Conservation (phyloP, 2,329 filamentous ascomycete species). For the Mariannaea sp. region DNA sequence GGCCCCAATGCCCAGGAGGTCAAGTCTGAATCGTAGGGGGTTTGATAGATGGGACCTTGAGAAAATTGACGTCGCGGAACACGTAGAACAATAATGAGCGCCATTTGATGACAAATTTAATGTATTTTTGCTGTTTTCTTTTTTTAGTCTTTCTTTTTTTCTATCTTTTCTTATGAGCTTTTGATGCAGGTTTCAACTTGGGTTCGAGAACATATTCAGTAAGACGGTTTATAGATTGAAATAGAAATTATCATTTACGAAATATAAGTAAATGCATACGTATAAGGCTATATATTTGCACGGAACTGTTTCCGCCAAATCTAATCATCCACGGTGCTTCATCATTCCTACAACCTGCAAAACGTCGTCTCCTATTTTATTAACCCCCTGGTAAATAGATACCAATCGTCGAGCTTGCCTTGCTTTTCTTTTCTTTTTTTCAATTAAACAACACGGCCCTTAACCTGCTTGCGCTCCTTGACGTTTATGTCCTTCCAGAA, state of each 20-base stretch:
- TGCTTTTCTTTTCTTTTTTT: no score
- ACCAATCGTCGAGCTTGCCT: no score
- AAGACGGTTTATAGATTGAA: slow-evolving; percentile 6
- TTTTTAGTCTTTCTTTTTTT: not conserved
- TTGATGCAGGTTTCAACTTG: no score
- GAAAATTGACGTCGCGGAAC: slow-evolving; percentile 29
- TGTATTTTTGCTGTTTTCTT: not conserved
- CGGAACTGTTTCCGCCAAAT: no score
- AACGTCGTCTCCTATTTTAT: not conserved
- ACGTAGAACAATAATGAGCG: not conserved
- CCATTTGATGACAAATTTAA: not conserved
- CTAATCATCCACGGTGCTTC: not conserved
- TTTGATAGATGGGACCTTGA: slow-evolving; percentile 4
- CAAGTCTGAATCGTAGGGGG: slow-evolving; percentile 29
- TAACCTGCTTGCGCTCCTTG: slow-evolving; percentile 20
- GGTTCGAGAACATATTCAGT: not conserved
- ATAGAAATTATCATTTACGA: not conserved
- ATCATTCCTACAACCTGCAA: not conserved
- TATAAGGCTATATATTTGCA: not conserved
- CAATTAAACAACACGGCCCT: slow-evolving; percentile 22
- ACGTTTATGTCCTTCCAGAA: slow-evolving; percentile 34
- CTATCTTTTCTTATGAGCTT: no score
- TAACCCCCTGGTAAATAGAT: no score
- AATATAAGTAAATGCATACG: not conserved
- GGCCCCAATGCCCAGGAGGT: slow-evolving; percentile 36